Conservation (phyloP, 768 basidiomycete genomes). For the Leccinum uliginosum region DNA sequence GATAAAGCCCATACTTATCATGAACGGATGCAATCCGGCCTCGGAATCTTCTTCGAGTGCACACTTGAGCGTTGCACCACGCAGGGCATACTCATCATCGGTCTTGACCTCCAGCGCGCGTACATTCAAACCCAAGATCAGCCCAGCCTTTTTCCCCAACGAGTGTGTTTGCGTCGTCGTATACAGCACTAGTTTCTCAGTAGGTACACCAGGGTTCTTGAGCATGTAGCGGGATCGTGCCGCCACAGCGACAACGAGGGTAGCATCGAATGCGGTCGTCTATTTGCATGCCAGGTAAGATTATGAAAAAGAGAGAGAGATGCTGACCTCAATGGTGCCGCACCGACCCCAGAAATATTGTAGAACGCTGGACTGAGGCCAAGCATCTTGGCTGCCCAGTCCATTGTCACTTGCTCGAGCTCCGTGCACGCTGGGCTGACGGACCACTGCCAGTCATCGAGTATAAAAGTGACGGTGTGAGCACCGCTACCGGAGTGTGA, state of each 20-base stretch:
- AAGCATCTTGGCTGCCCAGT: conserved; percentile 83
- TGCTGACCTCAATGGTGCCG: conserved; percentile 70
- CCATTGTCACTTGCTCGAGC: conserved; percentile 81
- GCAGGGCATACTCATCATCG: conserved; percentile 63
- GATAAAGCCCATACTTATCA: conserved; percentile 50
- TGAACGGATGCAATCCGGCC: conserved; percentile 69
- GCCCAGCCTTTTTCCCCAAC: conserved; percentile 71
- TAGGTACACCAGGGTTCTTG: conserved; percentile 43
- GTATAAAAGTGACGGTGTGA: background rate
- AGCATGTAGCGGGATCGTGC: conserved; percentile 63
- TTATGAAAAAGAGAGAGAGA: background rate
- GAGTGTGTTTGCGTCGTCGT: conserved; percentile 91
- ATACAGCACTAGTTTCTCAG: conserved; percentile 73
- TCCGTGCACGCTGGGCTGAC: conserved; percentile 91
- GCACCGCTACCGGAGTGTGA: background rate
- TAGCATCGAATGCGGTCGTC: conserved; percentile 85
- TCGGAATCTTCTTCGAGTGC: conserved; percentile 63
- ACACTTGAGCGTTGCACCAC: conserved; percentile 53
- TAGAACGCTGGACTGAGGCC: conserved; percentile 65
- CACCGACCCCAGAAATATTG: conserved; percentile 64
- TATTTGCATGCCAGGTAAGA: conserved; percentile 27
- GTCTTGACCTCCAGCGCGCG: conserved; percentile 61
- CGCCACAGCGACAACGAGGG: conserved; percentile 71
- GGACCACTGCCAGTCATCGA: conserved; percentile 58
- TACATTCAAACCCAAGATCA: conserved; percentile 74